Base-by-base conservation (phyloP, 768 basidiomycete genomes). In the Tricholoma bakamatsutake region DNA sequence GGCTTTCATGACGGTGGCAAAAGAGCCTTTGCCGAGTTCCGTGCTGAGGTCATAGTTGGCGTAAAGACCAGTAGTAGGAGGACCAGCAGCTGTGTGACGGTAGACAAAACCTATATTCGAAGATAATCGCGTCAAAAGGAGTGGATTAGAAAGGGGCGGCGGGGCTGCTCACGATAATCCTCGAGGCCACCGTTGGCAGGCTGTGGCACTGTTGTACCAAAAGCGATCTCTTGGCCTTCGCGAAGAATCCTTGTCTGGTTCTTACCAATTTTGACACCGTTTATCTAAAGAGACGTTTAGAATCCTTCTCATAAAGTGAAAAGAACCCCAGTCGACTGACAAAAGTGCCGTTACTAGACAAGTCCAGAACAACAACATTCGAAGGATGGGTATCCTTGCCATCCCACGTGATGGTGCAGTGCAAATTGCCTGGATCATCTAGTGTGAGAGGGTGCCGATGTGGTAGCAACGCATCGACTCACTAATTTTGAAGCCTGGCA, bases 1-100 rank as follows among this genome's bases (percentile, higher is more conserved):
- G 1, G 90, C 93, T 67, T 88, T 90, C 74, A 86, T 81, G 17
- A 98, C 96, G 9, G 87, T 87, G 4, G 93, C 96, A 66, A 97
- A 98, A 2, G 91, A 85, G 8, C 96, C 96, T 62, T 86, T 87
- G 52, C 96, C 96, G 3, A 98, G 81, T 67, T 90, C 86, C 50
- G 74, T 67, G 31, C 77, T 74, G 37, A 90, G 64, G 59, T 90
- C 88, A 66, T 91, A 91, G 53, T 75, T 71, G 1, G 79, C 79
- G 64, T 85, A 81, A 9, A 91, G 69, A 3, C 84, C 85, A 4
- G 74, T 75, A 18, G 69, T 70, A 0, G 80, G 73, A 12, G 73
- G 70, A 0, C 80, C 77, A 28, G 66, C 72, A 5, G 85, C 84
- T 10, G 78, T 75, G 59, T 86, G 82, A 9, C 88, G 82, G 64